Conservation (phyloP, 306 rosid species). For the Castanospermum australe region DNA sequence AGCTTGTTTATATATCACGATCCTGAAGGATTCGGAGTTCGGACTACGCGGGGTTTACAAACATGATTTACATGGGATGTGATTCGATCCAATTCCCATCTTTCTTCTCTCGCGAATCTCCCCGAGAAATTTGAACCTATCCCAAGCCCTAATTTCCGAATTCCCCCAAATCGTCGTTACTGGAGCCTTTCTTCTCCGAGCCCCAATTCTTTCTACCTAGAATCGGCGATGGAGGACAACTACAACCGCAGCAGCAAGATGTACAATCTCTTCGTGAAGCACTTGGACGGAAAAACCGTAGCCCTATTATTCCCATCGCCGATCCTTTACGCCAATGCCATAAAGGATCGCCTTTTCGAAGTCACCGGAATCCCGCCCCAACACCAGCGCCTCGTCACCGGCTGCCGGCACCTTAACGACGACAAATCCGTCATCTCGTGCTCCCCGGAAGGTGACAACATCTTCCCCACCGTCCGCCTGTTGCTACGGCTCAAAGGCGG, state of each 20-base stretch:
- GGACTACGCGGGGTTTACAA: no score
- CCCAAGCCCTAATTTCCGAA: conserved; percentile 15
- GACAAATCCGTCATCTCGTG: conserved; percentile 48
- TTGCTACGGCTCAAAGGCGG: conserved; percentile 76
- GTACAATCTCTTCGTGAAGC: conserved; percentile 78
- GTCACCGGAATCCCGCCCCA: conserved; percentile 68
- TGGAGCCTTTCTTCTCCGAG: background rate
- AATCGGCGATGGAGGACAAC: conserved; percentile 41
- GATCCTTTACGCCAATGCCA: conserved; percentile 32
- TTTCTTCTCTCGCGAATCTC: background rate
- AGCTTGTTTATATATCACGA: no score
- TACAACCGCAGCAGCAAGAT: conserved; percentile 1
- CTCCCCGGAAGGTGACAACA: conserved; percentile 28
- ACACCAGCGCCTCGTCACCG: conserved; percentile 76
- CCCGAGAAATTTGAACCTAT: no score
- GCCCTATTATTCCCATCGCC: conserved; percentile 65
- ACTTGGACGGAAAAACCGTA: conserved; percentile 80
- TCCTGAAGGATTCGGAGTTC: no score
- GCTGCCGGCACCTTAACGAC: conserved; percentile 50
- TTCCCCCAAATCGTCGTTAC: background rate
- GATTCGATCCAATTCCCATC: no score
- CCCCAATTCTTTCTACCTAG: background rate
- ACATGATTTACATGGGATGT: no score
- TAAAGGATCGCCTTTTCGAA: conserved; percentile 60
- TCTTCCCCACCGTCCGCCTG: conserved; percentile 69